Conservation (phyloP, 192 early-diverging fungal genomes). For the Geosiphon pyriformis region DNA sequence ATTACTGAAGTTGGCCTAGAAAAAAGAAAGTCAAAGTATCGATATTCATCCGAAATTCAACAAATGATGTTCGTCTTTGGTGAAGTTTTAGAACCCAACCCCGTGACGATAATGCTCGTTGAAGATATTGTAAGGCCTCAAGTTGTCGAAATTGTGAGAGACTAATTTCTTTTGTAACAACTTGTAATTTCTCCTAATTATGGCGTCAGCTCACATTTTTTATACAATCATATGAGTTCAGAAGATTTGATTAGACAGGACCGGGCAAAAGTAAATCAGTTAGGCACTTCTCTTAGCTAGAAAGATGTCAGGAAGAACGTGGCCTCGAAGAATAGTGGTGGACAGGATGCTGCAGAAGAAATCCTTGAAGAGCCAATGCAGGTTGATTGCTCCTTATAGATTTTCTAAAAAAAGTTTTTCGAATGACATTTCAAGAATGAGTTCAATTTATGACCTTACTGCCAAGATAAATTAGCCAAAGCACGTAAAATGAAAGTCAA, state of each 20-base stretch:
- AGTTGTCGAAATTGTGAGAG: constrained; percentile 83
- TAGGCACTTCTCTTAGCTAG: constrained; percentile 87
- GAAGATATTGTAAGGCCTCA: constrained; percentile 95
- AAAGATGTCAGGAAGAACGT: constrained; percentile 93
- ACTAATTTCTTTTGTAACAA: no score
- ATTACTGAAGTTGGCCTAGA: no score
- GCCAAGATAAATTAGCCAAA: constrained; percentile 42
- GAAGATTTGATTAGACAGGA: constrained; percentile 97
- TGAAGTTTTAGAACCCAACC: constrained; percentile 82
- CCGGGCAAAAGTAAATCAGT: constrained; percentile 83
- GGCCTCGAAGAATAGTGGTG: constrained; percentile 76
- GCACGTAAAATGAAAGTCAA: constrained; percentile 58
- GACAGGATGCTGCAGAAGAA: constrained; percentile 45
- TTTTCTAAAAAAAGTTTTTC: no score
- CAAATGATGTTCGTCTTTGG: constrained; percentile 99
- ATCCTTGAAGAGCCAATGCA: constrained; percentile 50
- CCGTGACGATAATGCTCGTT: constrained; percentile 82
- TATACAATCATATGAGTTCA: constrained; percentile 64
- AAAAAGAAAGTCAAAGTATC: constrained; percentile 38
- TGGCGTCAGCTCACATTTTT: constrained; percentile 81
- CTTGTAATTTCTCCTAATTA: constrained; percentile 75
- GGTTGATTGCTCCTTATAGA: no score
- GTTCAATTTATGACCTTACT: no score
- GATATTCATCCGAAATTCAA: constrained; percentile 76
- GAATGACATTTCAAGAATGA: no score